Evolutionary conservation across 805 yeast species (phyloP).

Genomic region (Torulaspora quercuum): DNA sequence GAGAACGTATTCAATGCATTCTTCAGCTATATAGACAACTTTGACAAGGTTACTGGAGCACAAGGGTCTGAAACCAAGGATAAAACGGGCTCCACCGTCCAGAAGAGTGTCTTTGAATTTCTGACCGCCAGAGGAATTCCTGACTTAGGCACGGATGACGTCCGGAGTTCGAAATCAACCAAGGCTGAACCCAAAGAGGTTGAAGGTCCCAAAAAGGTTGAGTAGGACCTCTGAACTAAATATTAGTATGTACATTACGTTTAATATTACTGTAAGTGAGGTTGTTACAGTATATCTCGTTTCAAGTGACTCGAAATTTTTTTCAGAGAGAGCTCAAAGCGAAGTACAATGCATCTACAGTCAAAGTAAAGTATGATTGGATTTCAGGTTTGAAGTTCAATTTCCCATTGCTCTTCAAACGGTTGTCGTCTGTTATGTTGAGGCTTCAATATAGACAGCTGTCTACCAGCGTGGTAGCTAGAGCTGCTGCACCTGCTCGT

Average conservation of each 20-base stretch:
- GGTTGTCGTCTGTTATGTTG: constrained; percentile 16
- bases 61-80: constrained; percentile 40
- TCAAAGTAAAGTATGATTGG: too few species aligned
- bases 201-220: not conserved
- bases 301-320: constrained; percentile 8
- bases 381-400: too few species aligned
- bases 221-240: not conserved
- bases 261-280: too few species aligned
- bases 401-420: too few species aligned
- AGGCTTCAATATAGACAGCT: constrained; percentile 21
- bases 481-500: constrained; percentile 26
- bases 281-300: too few species aligned
- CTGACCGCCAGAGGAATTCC: constrained; percentile 43
- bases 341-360: too few species aligned
- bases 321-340: not conserved
- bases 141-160: not conserved
- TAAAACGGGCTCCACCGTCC: constrained; percentile 30
- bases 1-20: constrained; percentile 89
- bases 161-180: not conserved
- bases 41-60: constrained; percentile 53
- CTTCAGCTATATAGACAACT: constrained; percentile 84
- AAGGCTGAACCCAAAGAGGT: not conserved
- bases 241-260: too few species aligned
- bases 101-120: constrained; percentile 40
- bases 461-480: constrained; percentile 14